Percentiles rank a stretch among this genome's conserved stretches.
phyloP scores from a whole-genome alignment of 371 early-diverging fungal genomes.

The Mortierella sp. region DNA sequence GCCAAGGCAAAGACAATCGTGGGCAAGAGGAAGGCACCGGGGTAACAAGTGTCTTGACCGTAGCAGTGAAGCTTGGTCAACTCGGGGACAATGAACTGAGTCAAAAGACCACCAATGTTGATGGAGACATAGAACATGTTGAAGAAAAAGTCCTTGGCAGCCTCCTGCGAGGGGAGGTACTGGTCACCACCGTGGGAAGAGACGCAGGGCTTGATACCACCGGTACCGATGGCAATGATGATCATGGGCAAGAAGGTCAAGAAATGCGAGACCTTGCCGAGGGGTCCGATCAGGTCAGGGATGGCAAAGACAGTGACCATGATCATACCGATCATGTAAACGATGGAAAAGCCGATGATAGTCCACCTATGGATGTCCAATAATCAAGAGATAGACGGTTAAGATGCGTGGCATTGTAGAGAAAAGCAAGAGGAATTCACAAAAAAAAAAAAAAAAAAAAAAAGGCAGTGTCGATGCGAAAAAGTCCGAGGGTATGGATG shows the following conservation, averaged over 20 bases:
- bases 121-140: conserved; percentile 61
- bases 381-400: neutral
- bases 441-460: neutral
- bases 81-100: conserved; percentile 29
- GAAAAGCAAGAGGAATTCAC: too few species aligned
- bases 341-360: conserved; percentile 62
- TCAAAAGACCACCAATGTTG: conserved; percentile 55
- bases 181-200: conserved; percentile 68
- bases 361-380: conserved; percentile 55
- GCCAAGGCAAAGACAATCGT: conserved; percentile 56
- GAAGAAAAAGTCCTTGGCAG: conserved; percentile 56
- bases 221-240: conserved; percentile 68
- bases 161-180: conserved; percentile 33
- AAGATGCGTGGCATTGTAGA: too few species aligned
- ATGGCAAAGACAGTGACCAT: conserved; percentile 48
- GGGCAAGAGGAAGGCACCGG: conserved; percentile 31
- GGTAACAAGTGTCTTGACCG: conserved; percentile 20
- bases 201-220: conserved; percentile 69
- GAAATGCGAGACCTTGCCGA: conserved; percentile 35
- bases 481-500: neutral
- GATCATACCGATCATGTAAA: conserved; percentile 65
- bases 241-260: conserved; percentile 51
- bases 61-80: conserved; percentile 25
- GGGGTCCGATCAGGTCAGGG: conserved; percentile 33
- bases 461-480: neutral